Conservation (phyloP, 192 early-diverging fungal species). For the Linderina pennispora region DNA sequence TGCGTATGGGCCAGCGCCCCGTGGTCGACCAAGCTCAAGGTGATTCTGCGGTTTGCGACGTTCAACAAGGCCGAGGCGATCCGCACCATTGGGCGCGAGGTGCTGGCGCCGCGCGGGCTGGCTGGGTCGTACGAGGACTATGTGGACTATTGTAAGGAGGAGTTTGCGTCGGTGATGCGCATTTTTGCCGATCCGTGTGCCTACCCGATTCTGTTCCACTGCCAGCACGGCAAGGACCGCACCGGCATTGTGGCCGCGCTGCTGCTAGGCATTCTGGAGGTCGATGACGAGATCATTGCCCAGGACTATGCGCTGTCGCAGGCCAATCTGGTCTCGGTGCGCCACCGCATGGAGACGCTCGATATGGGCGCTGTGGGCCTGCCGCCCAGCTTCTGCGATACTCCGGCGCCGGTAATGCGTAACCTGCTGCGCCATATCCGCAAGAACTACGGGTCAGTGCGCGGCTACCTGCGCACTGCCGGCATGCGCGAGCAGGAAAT, state of each 20-base stretch:
- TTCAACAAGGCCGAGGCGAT: slow-evolving; percentile 46
- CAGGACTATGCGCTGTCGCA: slow-evolving; percentile 52
- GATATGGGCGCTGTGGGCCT: slow-evolving; percentile 51
- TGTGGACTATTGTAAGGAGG: slow-evolving; percentile 43
- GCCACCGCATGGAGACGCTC: slow-evolving; percentile 38
- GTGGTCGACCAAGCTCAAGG: slow-evolving; percentile 41
- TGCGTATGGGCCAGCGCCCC: slow-evolving; percentile 44
- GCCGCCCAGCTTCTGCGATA: slow-evolving; percentile 46
- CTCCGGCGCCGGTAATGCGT: slow-evolving; percentile 44
- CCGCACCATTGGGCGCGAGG: slow-evolving; percentile 42
- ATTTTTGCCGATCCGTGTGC: slow-evolving; percentile 49
- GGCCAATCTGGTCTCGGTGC: slow-evolving; percentile 35
- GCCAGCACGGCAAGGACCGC: slow-evolving; percentile 63
- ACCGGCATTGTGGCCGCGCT: slow-evolving; percentile 57
- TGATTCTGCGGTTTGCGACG: slow-evolving; percentile 41
- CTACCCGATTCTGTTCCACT: slow-evolving; percentile 61
- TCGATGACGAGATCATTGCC: slow-evolving; percentile 50
- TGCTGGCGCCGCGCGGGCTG: slow-evolving; percentile 43
- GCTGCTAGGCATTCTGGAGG: slow-evolving; percentile 47
- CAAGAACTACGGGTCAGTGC: slow-evolving; percentile 30
- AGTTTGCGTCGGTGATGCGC: slow-evolving; percentile 47
- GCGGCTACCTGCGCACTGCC: slow-evolving; percentile 36
- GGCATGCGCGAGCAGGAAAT: slow-evolving; percentile 35
- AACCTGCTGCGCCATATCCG: slow-evolving; percentile 29
- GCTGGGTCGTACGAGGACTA: slow-evolving; percentile 48